Evolutionary conservation across 1,284 basidiomycete genomes (phyloP).

Genomic region (Malassezia cuniculi): DNA sequence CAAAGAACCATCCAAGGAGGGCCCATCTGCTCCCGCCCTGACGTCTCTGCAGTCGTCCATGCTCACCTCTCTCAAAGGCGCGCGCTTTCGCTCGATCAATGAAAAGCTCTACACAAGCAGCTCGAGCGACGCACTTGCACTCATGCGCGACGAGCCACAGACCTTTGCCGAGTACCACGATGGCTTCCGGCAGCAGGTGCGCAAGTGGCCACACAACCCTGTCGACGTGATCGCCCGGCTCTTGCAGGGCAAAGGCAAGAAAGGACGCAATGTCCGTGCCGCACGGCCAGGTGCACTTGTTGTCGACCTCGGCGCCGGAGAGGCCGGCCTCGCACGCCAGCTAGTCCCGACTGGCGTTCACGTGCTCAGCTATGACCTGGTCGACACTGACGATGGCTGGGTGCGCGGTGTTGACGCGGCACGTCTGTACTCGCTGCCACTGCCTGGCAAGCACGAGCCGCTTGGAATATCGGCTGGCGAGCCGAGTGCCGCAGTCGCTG

Average conservation of each 20-base stretch:
- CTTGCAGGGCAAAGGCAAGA: slow-evolving; percentile 1
- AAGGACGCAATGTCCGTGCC: neutral
- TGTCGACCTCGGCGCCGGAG: slow-evolving; percentile 88
- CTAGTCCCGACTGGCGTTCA: slow-evolving; percentile 40
- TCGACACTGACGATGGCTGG: slow-evolving; percentile 59
- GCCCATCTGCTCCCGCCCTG: slow-evolving; percentile 10
- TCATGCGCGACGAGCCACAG: slow-evolving; percentile 29
- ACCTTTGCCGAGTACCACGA: slow-evolving; percentile 40
- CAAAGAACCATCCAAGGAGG: neutral
- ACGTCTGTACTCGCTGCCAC: slow-evolving; percentile 18
- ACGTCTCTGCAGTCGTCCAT: slow-evolving; percentile 31
- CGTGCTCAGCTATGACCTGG: slow-evolving; percentile 61
- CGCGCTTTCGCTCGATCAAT: slow-evolving; percentile 45
- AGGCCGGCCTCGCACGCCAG: slow-evolving; percentile 65
- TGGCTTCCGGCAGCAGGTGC: slow-evolving; percentile 40
- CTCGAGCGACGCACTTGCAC: slow-evolving; percentile 22
- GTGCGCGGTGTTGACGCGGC: slow-evolving; percentile 32
- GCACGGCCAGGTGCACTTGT: slow-evolving; percentile 54
- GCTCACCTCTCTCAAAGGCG: slow-evolving; percentile 33
- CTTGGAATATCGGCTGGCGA: slow-evolving; percentile 1
- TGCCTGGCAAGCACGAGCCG: slow-evolving; percentile 18
- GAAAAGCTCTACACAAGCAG: slow-evolving; percentile 40
- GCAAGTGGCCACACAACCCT: slow-evolving; percentile 43
- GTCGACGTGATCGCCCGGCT: slow-evolving; percentile 32
- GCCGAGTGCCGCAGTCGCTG: slow-evolving; percentile 54